Percentiles rank a stretch among this genome's conserved stretches.
Evolutionary conservation across 2,329 filamentous ascomycete genomes (phyloP).

Genomic region (Aspergillus pseudoviridinutans): DNA sequence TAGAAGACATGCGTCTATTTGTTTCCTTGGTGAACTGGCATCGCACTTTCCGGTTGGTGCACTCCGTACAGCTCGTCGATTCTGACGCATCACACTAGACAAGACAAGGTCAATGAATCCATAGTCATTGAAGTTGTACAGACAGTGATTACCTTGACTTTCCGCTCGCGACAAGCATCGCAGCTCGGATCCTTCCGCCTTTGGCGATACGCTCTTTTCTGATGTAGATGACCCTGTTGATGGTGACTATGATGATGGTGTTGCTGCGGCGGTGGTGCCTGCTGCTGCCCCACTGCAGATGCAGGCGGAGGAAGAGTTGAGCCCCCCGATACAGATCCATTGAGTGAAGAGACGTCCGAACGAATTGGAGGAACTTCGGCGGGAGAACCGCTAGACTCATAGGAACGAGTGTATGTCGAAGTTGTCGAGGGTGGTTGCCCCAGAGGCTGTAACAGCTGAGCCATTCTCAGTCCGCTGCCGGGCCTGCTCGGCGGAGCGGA

Average conservation of each 20-base stretch:
- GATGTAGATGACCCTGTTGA: conserved; percentile 63
- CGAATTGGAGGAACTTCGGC: conserved; percentile 33
- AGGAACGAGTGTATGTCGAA: conserved; percentile 34
- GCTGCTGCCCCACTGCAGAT: conserved; percentile 44
- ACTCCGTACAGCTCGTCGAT: conserved; percentile 93
- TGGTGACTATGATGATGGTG: conserved; percentile 22
- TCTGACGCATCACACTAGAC: conserved; percentile 86
- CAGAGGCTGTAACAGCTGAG: conserved; percentile 38
- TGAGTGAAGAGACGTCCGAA: conserved; percentile 32
- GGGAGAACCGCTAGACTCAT: conserved; percentile 39
- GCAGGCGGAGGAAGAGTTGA: conserved; percentile 27
- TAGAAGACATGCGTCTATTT: conserved; percentile 96
- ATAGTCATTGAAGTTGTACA: neutral
- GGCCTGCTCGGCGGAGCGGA: conserved; percentile 39
- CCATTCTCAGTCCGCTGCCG: conserved; percentile 38
- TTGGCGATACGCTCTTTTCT: conserved; percentile 93
- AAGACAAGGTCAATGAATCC: conserved; percentile 2
- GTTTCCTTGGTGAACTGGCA: conserved; percentile 99
- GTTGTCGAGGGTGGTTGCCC: conserved; percentile 21
- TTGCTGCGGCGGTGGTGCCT: conserved; percentile 26
- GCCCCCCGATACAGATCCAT: conserved; percentile 40
- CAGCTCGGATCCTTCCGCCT: conserved; percentile 95
- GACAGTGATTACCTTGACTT: conserved; percentile 54
- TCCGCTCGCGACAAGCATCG: conserved; percentile 86
- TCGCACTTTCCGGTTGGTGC: conserved; percentile 91